Evolutionary conservation across 306 rosid genomes (phyloP).

Genomic region (Trifolium pratense): DNA sequence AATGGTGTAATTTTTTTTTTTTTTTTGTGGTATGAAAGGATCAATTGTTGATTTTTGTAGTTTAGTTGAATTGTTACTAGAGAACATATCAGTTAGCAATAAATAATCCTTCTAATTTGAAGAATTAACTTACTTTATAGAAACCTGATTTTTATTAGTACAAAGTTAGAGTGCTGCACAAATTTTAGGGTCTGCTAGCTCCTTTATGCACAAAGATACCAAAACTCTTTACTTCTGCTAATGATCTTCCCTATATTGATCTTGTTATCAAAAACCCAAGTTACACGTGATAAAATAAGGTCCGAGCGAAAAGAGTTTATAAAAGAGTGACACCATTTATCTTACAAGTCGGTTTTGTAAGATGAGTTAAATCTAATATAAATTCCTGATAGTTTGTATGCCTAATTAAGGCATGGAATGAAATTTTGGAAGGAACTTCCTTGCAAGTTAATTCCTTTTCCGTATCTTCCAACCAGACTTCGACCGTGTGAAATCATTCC

Average conservation of each 20-base stretch:
- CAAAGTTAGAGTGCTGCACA: not conserved
- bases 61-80: conserved; percentile 46
- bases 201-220: not conserved
- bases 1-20: not conserved
- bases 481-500: not conserved
- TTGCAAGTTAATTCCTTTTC: not conserved
- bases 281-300: no score
- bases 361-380: no score
- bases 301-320: no score
- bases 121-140: not conserved
- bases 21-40: not conserved
- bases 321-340: no score
- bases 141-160: not conserved
- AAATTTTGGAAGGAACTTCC: not conserved
- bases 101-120: not conserved
- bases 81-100: not conserved
- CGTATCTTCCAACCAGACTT: not conserved
- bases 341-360: not conserved
- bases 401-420: not conserved
- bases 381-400: not conserved
- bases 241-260: not conserved
- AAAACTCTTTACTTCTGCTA: not conserved
- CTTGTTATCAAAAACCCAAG: not conserved
- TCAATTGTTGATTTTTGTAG: conserved; percentile 47
- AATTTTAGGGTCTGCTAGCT: not conserved